Evolutionary conservation across 2,329 filamentous ascomycete species (phyloP).

Genomic region (Lasiodiplodia gonubiensis): DNA sequence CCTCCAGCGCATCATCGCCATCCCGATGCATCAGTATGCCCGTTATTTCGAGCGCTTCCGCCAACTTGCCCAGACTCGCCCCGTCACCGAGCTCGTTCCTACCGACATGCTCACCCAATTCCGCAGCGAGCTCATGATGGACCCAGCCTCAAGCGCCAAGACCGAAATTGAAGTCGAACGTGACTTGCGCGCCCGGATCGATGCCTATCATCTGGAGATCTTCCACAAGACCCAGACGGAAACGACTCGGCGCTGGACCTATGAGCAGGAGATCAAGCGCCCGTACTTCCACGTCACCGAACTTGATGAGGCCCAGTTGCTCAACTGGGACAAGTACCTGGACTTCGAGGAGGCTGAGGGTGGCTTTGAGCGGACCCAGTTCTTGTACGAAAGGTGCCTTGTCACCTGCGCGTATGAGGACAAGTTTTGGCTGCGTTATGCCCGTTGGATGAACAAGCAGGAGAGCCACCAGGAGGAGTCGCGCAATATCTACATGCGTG

Average conservation of each 20-base stretch:
- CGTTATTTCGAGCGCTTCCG: conserved; percentile 93
- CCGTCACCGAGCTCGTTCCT: conserved; percentile 74
- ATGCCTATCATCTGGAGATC: conserved; percentile 78
- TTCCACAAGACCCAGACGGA: conserved; percentile 85
- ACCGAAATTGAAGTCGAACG: conserved; percentile 81
- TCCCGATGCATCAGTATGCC: conserved; percentile 95
- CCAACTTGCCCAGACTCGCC: conserved; percentile 72
- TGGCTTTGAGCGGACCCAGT: conserved; percentile 74
- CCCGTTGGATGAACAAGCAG: conserved; percentile 88
- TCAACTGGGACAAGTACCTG: conserved; percentile 94
- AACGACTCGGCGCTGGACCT: conserved; percentile 92
- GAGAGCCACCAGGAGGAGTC: conserved; percentile 84
- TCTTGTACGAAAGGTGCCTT: conserved; percentile 91
- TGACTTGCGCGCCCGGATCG: conserved; percentile 79
- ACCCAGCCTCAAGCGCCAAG: conserved; percentile 58
- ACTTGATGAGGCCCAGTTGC: conserved; percentile 81
- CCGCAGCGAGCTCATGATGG: conserved; percentile 72
- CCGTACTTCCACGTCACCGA: conserved; percentile 97
- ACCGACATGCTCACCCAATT: conserved; percentile 71
- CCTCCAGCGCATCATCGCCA: conserved; percentile 79
- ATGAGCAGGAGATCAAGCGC: conserved; percentile 91
- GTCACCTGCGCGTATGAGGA: conserved; percentile 95
- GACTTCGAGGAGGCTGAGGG: conserved; percentile 93
- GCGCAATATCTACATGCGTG: conserved; percentile 88
- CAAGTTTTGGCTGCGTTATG: conserved; percentile 98